Conservation (phyloP, 2,329 filamentous ascomycete genomes). For the Tympanopsis confertula region DNA sequence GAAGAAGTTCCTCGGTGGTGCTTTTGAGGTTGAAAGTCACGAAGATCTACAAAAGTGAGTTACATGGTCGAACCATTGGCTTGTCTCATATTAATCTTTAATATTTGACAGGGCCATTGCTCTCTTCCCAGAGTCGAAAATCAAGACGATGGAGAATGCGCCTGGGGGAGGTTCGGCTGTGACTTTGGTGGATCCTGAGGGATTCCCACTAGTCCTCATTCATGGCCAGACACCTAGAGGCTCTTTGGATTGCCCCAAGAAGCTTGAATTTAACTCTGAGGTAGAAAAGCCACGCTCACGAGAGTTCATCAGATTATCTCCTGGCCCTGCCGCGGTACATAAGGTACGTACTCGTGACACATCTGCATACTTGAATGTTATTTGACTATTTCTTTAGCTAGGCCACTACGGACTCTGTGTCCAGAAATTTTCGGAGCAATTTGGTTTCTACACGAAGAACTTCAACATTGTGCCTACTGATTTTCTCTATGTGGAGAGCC, state of each 20-base stretch:
- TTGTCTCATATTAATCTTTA: neutral
- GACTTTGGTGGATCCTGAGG: neutral
- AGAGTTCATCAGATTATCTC: neutral
- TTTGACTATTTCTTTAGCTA: conserved; percentile 10
- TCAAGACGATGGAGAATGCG: neutral
- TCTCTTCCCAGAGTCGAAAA: neutral
- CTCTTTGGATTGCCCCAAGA: neutral
- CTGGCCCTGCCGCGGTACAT: neutral
- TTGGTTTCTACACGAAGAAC: conserved; percentile 22
- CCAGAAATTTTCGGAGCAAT: conserved; percentile 16
- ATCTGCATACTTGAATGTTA: neutral
- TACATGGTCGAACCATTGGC: neutral
- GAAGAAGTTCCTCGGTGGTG: neutral
- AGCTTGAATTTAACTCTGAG: neutral
- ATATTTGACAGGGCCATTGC: neutral
- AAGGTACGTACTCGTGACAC: neutral
- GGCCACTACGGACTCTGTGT: conserved; percentile 24
- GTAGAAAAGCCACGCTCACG: neutral
- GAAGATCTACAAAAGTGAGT: neutral
- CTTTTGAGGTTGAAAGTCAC: neutral
- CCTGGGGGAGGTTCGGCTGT: neutral
- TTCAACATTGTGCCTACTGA: conserved; percentile 29
- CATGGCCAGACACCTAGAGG: neutral
- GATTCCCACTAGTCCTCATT: neutral
- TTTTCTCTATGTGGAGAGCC: neutral